Percentiles rank a stretch among this genome's conserved stretches.
phyloP scores from a whole-genome alignment of 2,329 filamentous ascomycete species.

The Plenodomus lindquistii region DNA sequence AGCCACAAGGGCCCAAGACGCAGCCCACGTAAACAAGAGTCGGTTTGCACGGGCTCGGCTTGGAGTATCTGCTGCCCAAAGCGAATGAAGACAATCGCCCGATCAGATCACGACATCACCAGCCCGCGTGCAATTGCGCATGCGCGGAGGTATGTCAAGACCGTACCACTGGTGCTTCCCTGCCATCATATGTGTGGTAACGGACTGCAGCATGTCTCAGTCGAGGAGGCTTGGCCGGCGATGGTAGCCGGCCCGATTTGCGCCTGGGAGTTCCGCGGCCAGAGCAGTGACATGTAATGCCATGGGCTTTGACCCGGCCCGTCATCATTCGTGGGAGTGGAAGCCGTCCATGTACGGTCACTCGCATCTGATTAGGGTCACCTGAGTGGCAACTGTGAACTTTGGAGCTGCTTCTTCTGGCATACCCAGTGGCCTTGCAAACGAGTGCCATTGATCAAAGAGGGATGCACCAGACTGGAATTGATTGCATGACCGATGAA shows the following conservation, averaged over 20 bases:
- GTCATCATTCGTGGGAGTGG: neutral
- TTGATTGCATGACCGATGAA: slow-evolving; percentile 6
- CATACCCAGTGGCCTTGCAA: neutral
- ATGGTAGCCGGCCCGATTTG: slow-evolving; percentile 4
- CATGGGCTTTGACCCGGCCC: slow-evolving; percentile 4
- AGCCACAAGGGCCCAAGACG: neutral
- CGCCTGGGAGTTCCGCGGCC: slow-evolving; percentile 6
- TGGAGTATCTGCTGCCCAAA: slow-evolving; percentile 10
- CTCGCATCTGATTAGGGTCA: slow-evolving; percentile 20
- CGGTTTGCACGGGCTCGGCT: slow-evolving; percentile 1
- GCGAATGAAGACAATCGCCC: neutral
- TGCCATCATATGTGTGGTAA: neutral
- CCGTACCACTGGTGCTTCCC: neutral
- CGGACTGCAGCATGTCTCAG: slow-evolving; percentile 18
- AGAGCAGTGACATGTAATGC: slow-evolving; percentile 4
- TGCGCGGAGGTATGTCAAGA: neutral
- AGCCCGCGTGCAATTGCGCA: neutral
- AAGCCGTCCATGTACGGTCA: neutral
- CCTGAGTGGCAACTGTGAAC: slow-evolving; percentile 12
- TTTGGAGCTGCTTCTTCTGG: neutral
- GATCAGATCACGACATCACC: neutral
- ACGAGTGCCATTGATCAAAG: neutral
- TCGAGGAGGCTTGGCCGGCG: slow-evolving; percentile 7
- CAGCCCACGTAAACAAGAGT: neutral
- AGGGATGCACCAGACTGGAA: neutral